These are phyloP conservation scores for Globisporangium carolinianum DNA, from an alignment of 352 stramenopile genomes.

Conservation along the genomic window DNA sequence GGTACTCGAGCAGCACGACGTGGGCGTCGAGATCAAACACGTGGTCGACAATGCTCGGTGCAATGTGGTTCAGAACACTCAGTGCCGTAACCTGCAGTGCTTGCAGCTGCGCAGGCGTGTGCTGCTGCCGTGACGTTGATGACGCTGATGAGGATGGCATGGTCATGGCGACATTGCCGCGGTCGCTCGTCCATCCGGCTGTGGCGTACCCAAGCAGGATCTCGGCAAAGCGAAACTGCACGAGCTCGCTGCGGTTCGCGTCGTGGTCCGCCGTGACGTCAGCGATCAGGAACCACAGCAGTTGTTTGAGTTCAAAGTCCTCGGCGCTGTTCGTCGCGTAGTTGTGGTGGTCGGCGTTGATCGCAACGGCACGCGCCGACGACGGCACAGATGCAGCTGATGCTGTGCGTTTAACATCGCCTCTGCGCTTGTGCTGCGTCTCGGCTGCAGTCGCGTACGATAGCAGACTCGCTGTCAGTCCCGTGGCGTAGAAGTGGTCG, in stretches of 20 bases:
- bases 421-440: conserved; percentile 8
- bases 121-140: conserved; percentile 16
- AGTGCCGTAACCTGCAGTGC: conserved; percentile 51
- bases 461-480: conserved; percentile 50
- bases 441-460: conserved; percentile 46
- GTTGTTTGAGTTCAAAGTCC: conserved; percentile 82
- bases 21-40: conserved; percentile 55
- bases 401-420: too few species aligned
- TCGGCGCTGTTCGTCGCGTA: conserved; percentile 67
- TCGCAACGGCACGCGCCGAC: conserved; percentile 14
- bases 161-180: neutral
- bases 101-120: conserved; percentile 40
- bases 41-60: conserved; percentile 43
- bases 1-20: conserved; percentile 35
- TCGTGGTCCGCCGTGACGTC: conserved; percentile 42
- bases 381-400: conserved; percentile 3
- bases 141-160: neutral
- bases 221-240: conserved; percentile 68
- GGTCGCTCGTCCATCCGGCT: conserved; percentile 4
- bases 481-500: conserved; percentile 51
- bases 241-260: conserved; percentile 45
- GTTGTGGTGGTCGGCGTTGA: conserved; percentile 46
- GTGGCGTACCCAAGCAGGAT: conserved; percentile 53
- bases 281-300: conserved; percentile 59
- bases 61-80: conserved; percentile 47